phyloP scores from a whole-genome alignment of 1,139 yeast species.

The Cylindricascospora bacillispora region DNA sequence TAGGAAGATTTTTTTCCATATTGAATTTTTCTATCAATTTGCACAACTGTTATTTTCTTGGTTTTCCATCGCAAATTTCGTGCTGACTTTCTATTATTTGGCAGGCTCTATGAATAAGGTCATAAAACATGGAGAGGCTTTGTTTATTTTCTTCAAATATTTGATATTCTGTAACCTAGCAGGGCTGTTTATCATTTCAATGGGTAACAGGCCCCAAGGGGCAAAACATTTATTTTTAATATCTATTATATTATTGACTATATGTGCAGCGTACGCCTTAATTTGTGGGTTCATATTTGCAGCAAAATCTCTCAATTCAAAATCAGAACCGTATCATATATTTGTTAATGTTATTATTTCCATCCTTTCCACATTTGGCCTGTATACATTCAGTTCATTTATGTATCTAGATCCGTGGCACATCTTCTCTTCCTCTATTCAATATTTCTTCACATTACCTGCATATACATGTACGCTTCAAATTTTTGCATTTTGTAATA shows the following conservation, averaged over 20 bases:
- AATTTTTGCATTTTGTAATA: conserved; percentile 88
- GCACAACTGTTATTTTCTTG: conserved; percentile 67
- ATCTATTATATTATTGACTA: conserved; percentile 56
- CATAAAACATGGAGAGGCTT: conserved; percentile 61
- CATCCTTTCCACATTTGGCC: conserved; percentile 80
- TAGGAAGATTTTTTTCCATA: conserved; percentile 66
- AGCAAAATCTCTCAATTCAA: conserved; percentile 36
- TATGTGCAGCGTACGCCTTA: conserved; percentile 74
- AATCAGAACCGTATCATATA: conserved; percentile 31
- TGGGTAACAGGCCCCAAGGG: conserved; percentile 93
- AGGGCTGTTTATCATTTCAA: conserved; percentile 76
- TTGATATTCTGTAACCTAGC: conserved; percentile 68
- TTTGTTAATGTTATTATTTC: conserved; percentile 79
- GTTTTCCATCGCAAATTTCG: conserved; percentile 83
- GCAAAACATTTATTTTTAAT: conserved; percentile 63
- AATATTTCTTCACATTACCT: conserved; percentile 82
- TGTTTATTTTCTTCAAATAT: conserved; percentile 77
- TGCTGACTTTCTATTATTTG: conserved; percentile 79
- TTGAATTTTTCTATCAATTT: conserved; percentile 78
- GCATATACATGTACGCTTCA: conserved; percentile 83
- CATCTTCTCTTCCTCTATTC: conserved; percentile 67
- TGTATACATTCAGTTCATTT: conserved; percentile 66
- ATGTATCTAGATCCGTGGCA: conserved; percentile 94
- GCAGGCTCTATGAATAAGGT: conserved; percentile 64
- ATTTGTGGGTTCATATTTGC: conserved; percentile 77